Evolutionary conservation across 75 land plant genomes (phyloP), one percentile per base, ranked within the genome.

Genomic region (Picea glauca): DNA sequence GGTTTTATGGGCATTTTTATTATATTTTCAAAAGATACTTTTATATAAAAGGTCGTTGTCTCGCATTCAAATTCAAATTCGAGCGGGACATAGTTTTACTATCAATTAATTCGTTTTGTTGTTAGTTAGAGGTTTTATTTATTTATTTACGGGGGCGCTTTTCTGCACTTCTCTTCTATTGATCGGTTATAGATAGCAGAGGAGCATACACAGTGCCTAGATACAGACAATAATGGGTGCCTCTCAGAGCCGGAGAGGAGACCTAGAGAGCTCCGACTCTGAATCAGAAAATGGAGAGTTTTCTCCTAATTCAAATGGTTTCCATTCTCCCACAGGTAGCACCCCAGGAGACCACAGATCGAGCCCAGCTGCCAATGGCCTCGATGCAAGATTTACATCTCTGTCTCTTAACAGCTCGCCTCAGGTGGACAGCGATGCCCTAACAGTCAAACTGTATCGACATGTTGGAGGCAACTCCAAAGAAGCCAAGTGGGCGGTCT

Each of bases 221-320:
- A 50, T 9, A 50, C 56, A 50, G 11, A 50, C 56, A 50, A 50
- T 50, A 58, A 96, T 96, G 98, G 98, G 97, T 5, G 92, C 86
- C 3, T 77, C 88, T 76, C 91, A 91, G 58, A 97, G 98, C 78
- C 91, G 95, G 50, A 92, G 89, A 67, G 95, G 91, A 50, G 58
- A 35, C 66, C 81, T 96, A 35, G 85, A 91, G 9, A 78, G 87
- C 67, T 88, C 90, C 11, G 94, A 94, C 58, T 86, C 90, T 12
- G 91, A 90, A 32, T 72, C 60, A 15, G 83, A 86, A 23, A 77
- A 84, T 15, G 78, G 90, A 6, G 92, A 86, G 68, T 58, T 46
- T 80, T 76, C 68, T 75, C 80, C 32, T 79, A 77, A 12, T 66
- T 58, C 20, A 60, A 73, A 67, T 77, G 67, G 20, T 9, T 54